Percentiles rank a stretch among this genome's conserved stretches.
These are phyloP conservation scores for Papiliotrema fonsecae DNA, from an alignment of 1,284 basidiomycete species.

Conservation along the genomic window DNA sequence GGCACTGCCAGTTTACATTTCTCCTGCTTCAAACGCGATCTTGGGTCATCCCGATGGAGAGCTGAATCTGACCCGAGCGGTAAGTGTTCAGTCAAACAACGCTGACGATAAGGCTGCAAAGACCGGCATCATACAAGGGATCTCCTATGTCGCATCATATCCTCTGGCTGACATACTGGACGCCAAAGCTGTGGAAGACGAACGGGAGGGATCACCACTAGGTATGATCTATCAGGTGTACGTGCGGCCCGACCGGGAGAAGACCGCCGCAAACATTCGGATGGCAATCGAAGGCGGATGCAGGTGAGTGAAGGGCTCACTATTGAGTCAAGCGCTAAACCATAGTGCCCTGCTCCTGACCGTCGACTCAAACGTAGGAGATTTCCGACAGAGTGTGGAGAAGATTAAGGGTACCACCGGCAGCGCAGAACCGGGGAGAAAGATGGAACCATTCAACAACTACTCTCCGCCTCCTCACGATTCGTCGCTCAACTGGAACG, in stretches of 20 bases:
- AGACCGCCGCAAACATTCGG: conserved; percentile 39
- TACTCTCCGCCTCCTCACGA: conserved; percentile 25
- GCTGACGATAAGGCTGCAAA: conserved; percentile 30
- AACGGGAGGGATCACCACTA: conserved; percentile 12
- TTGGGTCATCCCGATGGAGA: conserved; percentile 53
- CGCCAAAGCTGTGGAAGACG: conserved; percentile 22
- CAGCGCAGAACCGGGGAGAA: conserved; percentile 20
- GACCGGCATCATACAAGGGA: conserved; percentile 39
- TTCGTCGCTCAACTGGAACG: conserved; percentile 33
- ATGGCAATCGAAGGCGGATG: conserved; percentile 38
- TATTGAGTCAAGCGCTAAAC: neutral
- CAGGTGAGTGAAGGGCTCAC: conserved; percentile 17
- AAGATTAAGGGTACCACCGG: conserved; percentile 27
- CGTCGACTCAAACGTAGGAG: conserved; percentile 27
- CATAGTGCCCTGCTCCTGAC: conserved; percentile 29
- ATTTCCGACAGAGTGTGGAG: conserved; percentile 20
- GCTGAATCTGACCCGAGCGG: conserved; percentile 47
- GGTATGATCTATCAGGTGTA: conserved; percentile 38
- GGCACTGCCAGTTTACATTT: conserved; percentile 48
- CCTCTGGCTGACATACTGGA: conserved; percentile 27
- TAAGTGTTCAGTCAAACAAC: conserved; percentile 8
- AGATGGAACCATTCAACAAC: conserved; percentile 18
- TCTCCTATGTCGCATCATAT: conserved; percentile 39
- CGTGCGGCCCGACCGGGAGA: conserved; percentile 32
- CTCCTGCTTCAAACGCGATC: conserved; percentile 50